Evolutionary conservation across 2,329 filamentous ascomycete species (phyloP).

Genomic region (Beauveria scarabaeidicola): DNA sequence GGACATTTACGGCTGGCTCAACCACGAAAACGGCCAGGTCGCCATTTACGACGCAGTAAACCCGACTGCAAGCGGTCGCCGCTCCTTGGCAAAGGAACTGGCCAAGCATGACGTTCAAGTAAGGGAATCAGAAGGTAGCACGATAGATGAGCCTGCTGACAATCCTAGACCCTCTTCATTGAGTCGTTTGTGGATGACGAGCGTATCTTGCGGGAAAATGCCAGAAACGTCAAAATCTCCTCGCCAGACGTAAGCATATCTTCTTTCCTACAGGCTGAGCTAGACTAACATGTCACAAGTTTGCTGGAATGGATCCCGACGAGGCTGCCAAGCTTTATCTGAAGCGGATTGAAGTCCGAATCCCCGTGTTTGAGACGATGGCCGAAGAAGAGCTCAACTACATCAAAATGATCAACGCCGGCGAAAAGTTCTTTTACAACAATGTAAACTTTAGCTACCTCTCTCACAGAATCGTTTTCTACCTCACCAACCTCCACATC

Average conservation of each 20-base stretch:
- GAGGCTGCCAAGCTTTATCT: constrained; percentile 91
- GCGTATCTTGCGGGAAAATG: constrained; percentile 90
- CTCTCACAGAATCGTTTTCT: constrained; percentile 95
- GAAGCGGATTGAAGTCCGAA: constrained; percentile 79
- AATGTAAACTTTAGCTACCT: constrained; percentile 96
- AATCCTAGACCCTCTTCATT: constrained; percentile 81
- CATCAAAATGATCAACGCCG: constrained; percentile 99
- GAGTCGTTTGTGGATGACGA: constrained; percentile 94
- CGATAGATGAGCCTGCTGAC: neutral
- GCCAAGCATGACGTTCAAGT: constrained; percentile 94
- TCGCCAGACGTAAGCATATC: constrained; percentile 69
- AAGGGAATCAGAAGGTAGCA: constrained; percentile 10
- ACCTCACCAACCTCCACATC: constrained; percentile 94
- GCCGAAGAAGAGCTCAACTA: constrained; percentile 89
- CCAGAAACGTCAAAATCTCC: constrained; percentile 93
- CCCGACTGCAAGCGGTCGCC: constrained; percentile 71
- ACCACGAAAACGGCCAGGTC: constrained; percentile 95
- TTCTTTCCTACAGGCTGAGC: neutral
- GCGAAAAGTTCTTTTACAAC: constrained; percentile 87
- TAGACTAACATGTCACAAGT: constrained; percentile 39
- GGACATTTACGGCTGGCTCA: constrained; percentile 92
- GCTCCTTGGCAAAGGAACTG: constrained; percentile 87
- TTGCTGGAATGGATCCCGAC: constrained; percentile 82
- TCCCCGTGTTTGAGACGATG: constrained; percentile 96
- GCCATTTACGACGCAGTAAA: constrained; percentile 99